Evolutionary conservation across 2,329 filamentous ascomycete genomes (phyloP).

Genomic region (Ascocoryne sarcoides): DNA sequence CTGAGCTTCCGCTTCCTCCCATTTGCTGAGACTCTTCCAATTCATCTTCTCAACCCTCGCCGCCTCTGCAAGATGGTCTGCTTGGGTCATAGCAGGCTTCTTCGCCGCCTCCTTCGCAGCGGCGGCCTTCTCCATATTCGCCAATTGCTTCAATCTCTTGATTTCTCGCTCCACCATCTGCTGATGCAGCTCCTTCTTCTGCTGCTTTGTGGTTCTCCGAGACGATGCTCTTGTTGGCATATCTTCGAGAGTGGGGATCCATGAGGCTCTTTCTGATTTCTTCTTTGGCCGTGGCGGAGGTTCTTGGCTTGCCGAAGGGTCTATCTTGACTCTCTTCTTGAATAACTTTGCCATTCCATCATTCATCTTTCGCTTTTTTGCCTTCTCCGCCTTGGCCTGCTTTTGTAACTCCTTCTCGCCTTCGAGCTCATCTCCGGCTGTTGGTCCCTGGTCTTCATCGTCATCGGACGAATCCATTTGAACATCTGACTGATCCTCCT

Average conservation of each 20-base stretch:
- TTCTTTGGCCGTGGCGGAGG: constrained; percentile 46
- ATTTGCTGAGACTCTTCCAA: constrained; percentile 80
- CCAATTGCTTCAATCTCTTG: constrained; percentile 61
- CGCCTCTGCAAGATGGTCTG: constrained; percentile 73
- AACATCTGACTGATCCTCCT: constrained; percentile 61
- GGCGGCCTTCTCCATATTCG: constrained; percentile 49
- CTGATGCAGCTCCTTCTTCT: constrained; percentile 47
- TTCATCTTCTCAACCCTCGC: constrained; percentile 78
- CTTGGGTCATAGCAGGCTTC: constrained; percentile 78
- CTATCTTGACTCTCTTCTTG: constrained; percentile 69
- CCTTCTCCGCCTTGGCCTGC: constrained; percentile 59
- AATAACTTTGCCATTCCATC: constrained; percentile 63
- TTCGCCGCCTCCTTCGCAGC: constrained; percentile 64
- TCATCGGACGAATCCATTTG: constrained; percentile 80
- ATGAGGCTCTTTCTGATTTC: constrained; percentile 62
- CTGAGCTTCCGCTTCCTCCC: constrained; percentile 88
- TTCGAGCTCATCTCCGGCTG: constrained; percentile 55
- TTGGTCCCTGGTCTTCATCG: constrained; percentile 67
- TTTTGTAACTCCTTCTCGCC: constrained; percentile 83
- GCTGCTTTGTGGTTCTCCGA: constrained; percentile 53
- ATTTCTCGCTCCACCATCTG: constrained; percentile 68
- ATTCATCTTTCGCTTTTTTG: constrained; percentile 74
- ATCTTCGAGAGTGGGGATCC: constrained; percentile 56
- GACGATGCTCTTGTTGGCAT: constrained; percentile 53
- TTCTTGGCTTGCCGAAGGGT: constrained; percentile 36